Base-by-base conservation (phyloP, 306 rosid species). In the Arachis hypogaea region DNA sequence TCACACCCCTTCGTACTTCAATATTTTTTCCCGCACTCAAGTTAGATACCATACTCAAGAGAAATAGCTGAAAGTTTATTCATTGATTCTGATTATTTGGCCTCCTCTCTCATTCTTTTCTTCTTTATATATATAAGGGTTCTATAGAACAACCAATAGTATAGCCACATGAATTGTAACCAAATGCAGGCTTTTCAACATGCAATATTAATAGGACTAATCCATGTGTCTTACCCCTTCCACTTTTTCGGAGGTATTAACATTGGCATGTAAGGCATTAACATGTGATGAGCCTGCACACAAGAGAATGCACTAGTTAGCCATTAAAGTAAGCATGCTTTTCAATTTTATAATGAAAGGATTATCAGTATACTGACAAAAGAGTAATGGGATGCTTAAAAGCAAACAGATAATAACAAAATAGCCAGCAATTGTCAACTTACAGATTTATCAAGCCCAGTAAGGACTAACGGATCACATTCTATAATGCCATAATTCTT, bases 231-330 rank as follows among this genome's bases (percentile, higher is more conserved):
- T 55, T 92, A 89, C 97, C 96, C 90, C 81, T 83, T 89, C 97
- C 97, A 92, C 81, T 74, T 86, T 82, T 80, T 92, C 7, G 97
- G 97, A 85, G 96, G 97, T 66, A 92, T 79, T 84, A 89, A 79
- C 97, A 91, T 91, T 62, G 97, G 97, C 83, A 89, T 78, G 82
- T 87, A 88, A 76, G 92, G 97, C 79, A 89, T 85, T 67, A 89
- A 78, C 91, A 87, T 87, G 78, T 87, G 91, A 73, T 82, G 88
- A 69, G 84, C 91, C 93, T 91, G 93, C 85, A 75, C 41, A 59
- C 58, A 76, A 84, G 54, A 47, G 84, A 81, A 50, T 45, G 52
- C 79, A 81, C 49, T 38, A 51, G 58, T 55, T n/a, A 72, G 81
- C 57, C 38, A 52, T 63, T 52, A 75, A 76, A 78, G 55, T 69